Base-by-base conservation (phyloP, 2,329 filamentous ascomycete genomes). In the Penicillium sp. region DNA sequence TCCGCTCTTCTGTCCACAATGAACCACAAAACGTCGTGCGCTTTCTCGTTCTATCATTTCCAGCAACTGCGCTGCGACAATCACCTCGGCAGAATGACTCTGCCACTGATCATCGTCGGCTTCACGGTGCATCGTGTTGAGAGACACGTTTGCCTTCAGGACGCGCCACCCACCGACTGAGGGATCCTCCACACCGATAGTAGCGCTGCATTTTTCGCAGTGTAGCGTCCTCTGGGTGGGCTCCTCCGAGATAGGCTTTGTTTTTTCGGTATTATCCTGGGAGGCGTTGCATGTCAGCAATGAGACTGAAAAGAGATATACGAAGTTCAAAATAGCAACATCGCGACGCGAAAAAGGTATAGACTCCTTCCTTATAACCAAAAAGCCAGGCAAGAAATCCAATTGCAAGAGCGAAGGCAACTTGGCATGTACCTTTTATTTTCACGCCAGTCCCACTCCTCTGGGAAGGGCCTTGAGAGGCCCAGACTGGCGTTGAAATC, bases 21-120 rank as follows among this genome's bases (percentile, higher is more conserved):
- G 69, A 7, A 80, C 62, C 19, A 75, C 67, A 46, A 82, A 80
- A 50, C 77, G 75, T 13, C 77, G 71, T 3, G 75, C 65, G 25
- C 76, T 78, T 48, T 74, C 71, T 41, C 72, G 73, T 16, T 81
- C 77, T 27, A 79, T 73, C 4, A 77, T 61, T 36, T 73, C 72
- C 18, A 82, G 65, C 3, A 83, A 63, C 39, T 77, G 75, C 4
- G 76, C 75, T n/a, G 74, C 71, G 18, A 81, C 56, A 11, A 73
- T 60, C 4, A 58, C 56, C 35, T 71, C 67, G 2, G 56, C 45
- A 1, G 64, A 46, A 41, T 64, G 56, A 9, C 36, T 53, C 43
- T 69, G 53, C 58, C 60, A 64, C 9, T 30, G 35, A 3, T 39
- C 8, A 4, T 37, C 17, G 10, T 67, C 67, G 64, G 65, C 28